phyloP scores from a whole-genome alignment of 202 grass and related monocot genomes.

The Digitaria exilis region DNA sequence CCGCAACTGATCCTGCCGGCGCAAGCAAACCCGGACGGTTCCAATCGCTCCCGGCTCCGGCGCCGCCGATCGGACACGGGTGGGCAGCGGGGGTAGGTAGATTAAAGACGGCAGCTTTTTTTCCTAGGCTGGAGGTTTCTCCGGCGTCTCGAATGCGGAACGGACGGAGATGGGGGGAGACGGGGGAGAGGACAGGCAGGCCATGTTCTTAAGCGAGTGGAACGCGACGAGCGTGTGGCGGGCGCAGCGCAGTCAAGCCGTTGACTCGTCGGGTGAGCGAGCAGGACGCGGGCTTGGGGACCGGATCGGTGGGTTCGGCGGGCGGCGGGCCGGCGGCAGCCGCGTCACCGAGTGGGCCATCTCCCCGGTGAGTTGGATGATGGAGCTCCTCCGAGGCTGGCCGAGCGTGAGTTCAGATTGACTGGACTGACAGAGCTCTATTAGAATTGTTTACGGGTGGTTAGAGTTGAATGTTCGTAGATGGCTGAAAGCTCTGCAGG shows the following conservation, averaged over 20 bases:
- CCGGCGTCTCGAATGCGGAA: neutral
- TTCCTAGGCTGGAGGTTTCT: neutral
- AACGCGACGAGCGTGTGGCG: neutral
- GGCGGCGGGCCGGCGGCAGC: neutral
- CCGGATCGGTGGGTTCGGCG: neutral
- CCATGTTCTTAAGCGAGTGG: neutral
- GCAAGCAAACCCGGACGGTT: neutral
- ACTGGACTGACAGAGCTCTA: neutral
- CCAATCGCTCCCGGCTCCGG: neutral
- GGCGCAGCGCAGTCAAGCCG: constrained; percentile 16
- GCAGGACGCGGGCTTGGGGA: neutral
- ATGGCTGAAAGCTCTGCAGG: no score
- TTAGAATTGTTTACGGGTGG: no score
- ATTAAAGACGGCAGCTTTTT: constrained; percentile 18
- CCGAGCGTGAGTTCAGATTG: neutral
- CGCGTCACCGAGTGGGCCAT: neutral
- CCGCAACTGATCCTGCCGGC: neutral
- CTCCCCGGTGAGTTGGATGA: no score
- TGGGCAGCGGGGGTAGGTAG: neutral
- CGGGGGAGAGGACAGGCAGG: neutral
- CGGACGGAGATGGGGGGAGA: no score
- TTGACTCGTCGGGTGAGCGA: neutral
- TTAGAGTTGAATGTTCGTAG: no score
- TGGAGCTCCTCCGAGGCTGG: neutral
- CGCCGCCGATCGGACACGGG: neutral